phyloP scores from a whole-genome alignment of 352 stramenopile species.

The Phytophthora sp. region DNA sequence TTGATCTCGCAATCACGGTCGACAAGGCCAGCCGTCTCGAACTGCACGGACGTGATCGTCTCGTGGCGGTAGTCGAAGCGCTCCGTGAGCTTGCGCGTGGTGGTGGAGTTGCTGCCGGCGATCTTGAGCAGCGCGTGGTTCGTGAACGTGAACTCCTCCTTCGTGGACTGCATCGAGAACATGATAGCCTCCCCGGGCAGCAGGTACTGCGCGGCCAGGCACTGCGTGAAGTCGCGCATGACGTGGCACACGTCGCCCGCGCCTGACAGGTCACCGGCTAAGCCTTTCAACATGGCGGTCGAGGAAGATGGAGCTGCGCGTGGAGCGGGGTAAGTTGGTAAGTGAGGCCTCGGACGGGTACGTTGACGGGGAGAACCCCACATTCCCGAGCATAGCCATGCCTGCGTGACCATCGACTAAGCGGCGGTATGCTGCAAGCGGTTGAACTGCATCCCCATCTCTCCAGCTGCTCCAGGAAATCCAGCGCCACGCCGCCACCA shows the following conservation, averaged over 20 bases:
- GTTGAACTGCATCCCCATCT: slow-evolving; percentile 13
- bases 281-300: slow-evolving; percentile 52
- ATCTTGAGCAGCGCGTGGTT: slow-evolving; percentile 62
- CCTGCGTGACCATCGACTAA: slow-evolving; percentile 12
- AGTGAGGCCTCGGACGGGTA: not conserved
- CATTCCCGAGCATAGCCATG: slow-evolving; percentile 1
- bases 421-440: not conserved
- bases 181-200: slow-evolving; percentile 51
- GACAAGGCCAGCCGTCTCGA: slow-evolving; percentile 55
- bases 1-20: slow-evolving; percentile 70
- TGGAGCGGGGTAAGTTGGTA: slow-evolving; percentile 3
- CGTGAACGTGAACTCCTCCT: slow-evolving; percentile 72
- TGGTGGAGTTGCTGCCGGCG: slow-evolving; percentile 47
- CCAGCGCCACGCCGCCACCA: slow-evolving; percentile 1
- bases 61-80: slow-evolving; percentile 48
- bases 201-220: slow-evolving; percentile 42
- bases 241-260: slow-evolving; percentile 58
- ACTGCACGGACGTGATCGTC: slow-evolving; percentile 41
- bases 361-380: not conserved
- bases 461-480: slow-evolving; percentile 14
- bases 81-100: slow-evolving; percentile 57
- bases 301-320: not conserved
- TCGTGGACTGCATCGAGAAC: slow-evolving; percentile 60
- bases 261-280: slow-evolving; percentile 60
- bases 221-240: slow-evolving; percentile 47